Percentiles rank a stretch among this genome's conserved stretches.
phyloP scores from a whole-genome alignment of 257 asterid genomes.

The Anisodus acutangulus region DNA sequence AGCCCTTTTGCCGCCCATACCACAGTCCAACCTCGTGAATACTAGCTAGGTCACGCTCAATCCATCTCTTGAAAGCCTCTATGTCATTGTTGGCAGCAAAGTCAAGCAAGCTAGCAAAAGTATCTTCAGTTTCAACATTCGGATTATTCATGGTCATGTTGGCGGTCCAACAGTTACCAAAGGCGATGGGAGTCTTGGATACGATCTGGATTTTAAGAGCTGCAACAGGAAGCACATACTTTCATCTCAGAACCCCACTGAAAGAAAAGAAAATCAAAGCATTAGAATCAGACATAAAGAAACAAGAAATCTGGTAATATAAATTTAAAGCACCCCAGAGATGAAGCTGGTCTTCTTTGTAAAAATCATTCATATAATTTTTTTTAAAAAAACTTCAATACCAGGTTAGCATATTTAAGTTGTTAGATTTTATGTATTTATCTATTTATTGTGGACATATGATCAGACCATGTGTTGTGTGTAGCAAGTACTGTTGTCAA shows the following conservation, averaged over 20 bases:
- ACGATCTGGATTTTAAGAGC: slow-evolving; percentile 29
- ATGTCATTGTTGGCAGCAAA: slow-evolving; percentile 37
- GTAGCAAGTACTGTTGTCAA: background rate
- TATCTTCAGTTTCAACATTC: slow-evolving; percentile 30
- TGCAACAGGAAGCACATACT: slow-evolving; percentile 25
- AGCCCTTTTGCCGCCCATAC: slow-evolving; percentile 78
- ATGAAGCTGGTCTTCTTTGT: background rate
- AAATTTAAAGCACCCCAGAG: background rate
- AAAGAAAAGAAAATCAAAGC: slow-evolving; percentile 32
- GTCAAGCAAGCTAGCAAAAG: slow-evolving; percentile 34
- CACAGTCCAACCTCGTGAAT: slow-evolving; percentile 71
- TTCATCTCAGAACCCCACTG: slow-evolving; percentile 45
- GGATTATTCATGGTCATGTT: slow-evolving; percentile 43
- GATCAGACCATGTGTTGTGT: background rate
- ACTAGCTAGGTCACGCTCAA: slow-evolving; percentile 47
- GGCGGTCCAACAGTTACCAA: slow-evolving; percentile 22
- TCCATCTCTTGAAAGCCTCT: slow-evolving; percentile 43
- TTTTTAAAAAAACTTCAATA: background rate
- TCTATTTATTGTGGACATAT: background rate
- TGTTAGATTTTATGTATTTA: background rate
- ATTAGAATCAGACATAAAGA: slow-evolving; percentile 36
- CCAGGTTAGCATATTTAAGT: background rate
- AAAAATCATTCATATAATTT: background rate
- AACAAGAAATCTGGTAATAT: background rate
- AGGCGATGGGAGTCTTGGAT: slow-evolving; percentile 26